Evolutionary conservation across 2,329 filamentous ascomycete genomes (phyloP).

Genomic region (Metarhizium album): DNA sequence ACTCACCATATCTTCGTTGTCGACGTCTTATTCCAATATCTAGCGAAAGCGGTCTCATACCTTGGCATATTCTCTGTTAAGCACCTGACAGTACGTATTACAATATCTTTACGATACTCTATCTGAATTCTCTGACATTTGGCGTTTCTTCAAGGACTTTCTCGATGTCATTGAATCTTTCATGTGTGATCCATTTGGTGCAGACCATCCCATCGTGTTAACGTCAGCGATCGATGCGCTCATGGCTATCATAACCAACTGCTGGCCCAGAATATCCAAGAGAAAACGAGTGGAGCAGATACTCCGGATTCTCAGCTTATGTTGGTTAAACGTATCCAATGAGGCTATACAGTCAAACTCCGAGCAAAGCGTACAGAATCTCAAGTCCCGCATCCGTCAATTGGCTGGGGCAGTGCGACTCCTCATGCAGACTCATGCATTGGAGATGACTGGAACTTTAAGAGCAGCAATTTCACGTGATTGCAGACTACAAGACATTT

Average conservation of each 20-base stretch:
- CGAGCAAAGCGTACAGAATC: not conserved
- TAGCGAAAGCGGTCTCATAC: slow-evolving; percentile 36
- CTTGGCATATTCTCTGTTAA: slow-evolving; percentile 55
- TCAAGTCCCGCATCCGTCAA: not conserved
- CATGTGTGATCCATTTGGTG: slow-evolving; percentile 58
- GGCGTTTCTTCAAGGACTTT: slow-evolving; percentile 38
- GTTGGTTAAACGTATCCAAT: slow-evolving; percentile 49
- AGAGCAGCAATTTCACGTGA: not conserved
- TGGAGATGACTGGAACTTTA: not conserved
- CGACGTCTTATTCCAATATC: slow-evolving; percentile 41
- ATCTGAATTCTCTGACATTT: slow-evolving; percentile 8
- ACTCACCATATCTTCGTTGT: slow-evolving; percentile 48
- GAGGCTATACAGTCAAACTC: not conserved
- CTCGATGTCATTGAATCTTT: slow-evolving; percentile 55
- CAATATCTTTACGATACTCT: not conserved
- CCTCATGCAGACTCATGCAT: not conserved
- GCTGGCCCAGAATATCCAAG: slow-evolving; percentile 55
- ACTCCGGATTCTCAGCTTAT: slow-evolving; percentile 48
- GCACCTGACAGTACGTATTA: slow-evolving; percentile 47
- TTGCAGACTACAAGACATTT: not conserved
- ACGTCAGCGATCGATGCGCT: slow-evolving; percentile 41
- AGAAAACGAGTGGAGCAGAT: slow-evolving; percentile 51
- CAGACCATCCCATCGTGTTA: slow-evolving; percentile 42
- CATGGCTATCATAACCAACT: slow-evolving; percentile 46
- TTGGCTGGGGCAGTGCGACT: not conserved